phyloP scores from a whole-genome alignment of 2,329 filamentous ascomycete genomes.

The Proliferodiscus dingleyae region DNA sequence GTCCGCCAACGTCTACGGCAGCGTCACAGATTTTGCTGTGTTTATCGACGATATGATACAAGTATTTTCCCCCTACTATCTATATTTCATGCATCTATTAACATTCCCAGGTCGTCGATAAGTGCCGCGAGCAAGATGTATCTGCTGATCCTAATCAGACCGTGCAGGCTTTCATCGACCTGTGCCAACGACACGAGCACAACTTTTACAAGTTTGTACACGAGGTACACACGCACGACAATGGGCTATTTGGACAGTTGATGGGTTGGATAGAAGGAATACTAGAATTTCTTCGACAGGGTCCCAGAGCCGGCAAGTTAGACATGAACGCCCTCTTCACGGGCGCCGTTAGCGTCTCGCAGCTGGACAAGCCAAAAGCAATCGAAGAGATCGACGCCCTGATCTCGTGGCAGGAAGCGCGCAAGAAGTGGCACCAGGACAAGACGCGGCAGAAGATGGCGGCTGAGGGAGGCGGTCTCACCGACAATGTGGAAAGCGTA shows the following conservation, averaged over 20 bases:
- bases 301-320: conserved; percentile 77
- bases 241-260: conserved; percentile 89
- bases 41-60: conserved; percentile 92
- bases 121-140: conserved; percentile 68
- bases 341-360: conserved; percentile 63
- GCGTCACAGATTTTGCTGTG: conserved; percentile 89
- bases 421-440: conserved; percentile 97
- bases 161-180: conserved; percentile 94
- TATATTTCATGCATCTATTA: conserved; percentile 8
- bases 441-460: conserved; percentile 99
- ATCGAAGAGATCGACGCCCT: conserved; percentile 78
- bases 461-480: conserved; percentile 59
- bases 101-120: conserved; percentile 52
- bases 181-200: conserved; percentile 90
- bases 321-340: conserved; percentile 94
- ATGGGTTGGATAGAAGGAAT: conserved; percentile 98
- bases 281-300: conserved; percentile 83
- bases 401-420: conserved; percentile 88
- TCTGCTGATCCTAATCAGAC: conserved; percentile 97
- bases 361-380: conserved; percentile 67
- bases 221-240: conserved; percentile 94
- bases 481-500: conserved; percentile 41
- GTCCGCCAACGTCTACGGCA: conserved; percentile 95
- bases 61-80: conserved; percentile 40
- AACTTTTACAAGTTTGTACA: conserved; percentile 99